These are phyloP conservation scores for Fraxinus nigra DNA, from an alignment of 305 asterid species.

Conservation along the genomic window DNA sequence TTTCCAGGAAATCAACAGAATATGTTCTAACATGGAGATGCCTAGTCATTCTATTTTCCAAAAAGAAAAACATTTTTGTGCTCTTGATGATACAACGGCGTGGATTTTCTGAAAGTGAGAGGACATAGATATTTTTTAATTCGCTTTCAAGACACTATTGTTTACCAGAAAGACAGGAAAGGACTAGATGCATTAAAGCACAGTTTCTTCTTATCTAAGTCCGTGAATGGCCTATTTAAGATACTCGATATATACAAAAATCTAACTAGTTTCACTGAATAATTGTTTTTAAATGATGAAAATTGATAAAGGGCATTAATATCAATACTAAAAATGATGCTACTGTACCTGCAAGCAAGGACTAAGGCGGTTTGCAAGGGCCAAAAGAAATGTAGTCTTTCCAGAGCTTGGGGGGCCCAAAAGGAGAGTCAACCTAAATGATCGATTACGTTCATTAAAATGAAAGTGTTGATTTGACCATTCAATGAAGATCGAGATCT, in stretches of 20 bases:
- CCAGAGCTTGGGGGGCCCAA: slow-evolving; percentile 90
- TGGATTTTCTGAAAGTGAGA: background rate
- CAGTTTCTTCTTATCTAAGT: background rate
- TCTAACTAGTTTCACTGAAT: background rate
- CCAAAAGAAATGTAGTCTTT: slow-evolving; percentile 76
- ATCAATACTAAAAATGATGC: background rate
- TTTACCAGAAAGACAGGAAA: background rate
- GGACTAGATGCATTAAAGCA: background rate
- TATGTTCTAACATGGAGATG: background rate
- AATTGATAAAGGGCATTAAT: background rate
- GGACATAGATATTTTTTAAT: background rate
- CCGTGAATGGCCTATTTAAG: slow-evolving; percentile 6
- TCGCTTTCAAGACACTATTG: background rate
- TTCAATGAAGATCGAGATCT: slow-evolving; percentile 16
- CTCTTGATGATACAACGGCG: background rate
- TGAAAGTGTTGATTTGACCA: background rate
- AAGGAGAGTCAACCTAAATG: slow-evolving; percentile 64
- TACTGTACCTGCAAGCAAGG: slow-evolving; percentile 51
- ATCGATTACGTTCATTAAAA: slow-evolving; percentile 19
- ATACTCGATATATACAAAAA: background rate
- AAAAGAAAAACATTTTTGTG: background rate
- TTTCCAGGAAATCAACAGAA: background rate
- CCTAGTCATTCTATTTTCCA: background rate
- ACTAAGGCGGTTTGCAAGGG: slow-evolving; percentile 72
- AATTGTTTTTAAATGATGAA: background rate